Evolutionary conservation across 176 grass and related monocot genomes (phyloP).

Genomic region (barley (Hordeum vulgare)): DNA sequence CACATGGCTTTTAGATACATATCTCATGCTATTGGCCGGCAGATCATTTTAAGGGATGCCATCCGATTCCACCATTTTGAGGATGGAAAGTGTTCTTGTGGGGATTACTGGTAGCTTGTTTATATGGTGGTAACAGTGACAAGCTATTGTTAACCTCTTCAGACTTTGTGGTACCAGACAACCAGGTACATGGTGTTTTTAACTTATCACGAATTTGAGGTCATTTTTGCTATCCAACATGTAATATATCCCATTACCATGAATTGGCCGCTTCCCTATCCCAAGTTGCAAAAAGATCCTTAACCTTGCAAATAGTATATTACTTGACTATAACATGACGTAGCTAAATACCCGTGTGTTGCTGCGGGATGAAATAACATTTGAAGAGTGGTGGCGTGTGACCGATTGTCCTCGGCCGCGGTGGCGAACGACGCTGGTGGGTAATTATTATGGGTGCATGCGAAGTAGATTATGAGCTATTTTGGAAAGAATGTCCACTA

Average conservation of each 20-base stretch:
- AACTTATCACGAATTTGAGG: constrained; percentile 2
- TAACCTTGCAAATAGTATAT: neutral
- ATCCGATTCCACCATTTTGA: constrained; percentile 74
- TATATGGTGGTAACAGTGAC: neutral
- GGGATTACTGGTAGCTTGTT: constrained; percentile 61
- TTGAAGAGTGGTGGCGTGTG: too few species aligned
- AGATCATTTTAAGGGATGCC: constrained; percentile 67
- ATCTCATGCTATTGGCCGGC: constrained; percentile 47
- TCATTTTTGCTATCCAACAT: neutral
- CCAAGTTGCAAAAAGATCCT: neutral
- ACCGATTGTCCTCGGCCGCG: too few species aligned
- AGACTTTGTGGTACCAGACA: neutral
- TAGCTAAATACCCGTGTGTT: too few species aligned
- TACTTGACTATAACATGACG: constrained; percentile 2
- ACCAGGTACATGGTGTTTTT: constrained; percentile 16
- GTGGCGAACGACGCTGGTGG: too few species aligned
- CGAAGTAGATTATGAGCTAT: too few species aligned
- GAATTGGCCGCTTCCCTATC: neutral
- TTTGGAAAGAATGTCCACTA: too few species aligned
- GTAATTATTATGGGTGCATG: too few species aligned
- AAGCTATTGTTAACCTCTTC: neutral
- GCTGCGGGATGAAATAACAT: too few species aligned
- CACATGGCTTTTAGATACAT: constrained; percentile 70
- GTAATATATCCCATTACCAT: neutral
- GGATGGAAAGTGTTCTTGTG: constrained; percentile 71